These are phyloP conservation scores for Cutaneotrichosporon sp. DNA, from an alignment of 1,284 basidiomycete genomes.

Conservation along the genomic window DNA sequence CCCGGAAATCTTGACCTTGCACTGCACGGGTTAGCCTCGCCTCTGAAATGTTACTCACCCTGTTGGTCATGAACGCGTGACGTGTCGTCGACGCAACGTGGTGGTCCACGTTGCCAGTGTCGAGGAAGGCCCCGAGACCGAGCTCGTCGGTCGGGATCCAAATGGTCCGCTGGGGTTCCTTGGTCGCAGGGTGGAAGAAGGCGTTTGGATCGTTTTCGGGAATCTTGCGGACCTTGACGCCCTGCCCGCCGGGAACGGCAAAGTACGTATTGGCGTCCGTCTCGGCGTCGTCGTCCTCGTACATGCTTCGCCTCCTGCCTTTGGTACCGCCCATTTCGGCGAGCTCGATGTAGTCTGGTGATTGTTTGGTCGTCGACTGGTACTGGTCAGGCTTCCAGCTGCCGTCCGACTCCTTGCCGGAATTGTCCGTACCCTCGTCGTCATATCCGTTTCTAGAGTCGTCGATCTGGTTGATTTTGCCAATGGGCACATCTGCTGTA, in stretches of 20 bases:
- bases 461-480: too few relatives aligned
- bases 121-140: constrained; percentile 63
- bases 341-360: too few relatives aligned
- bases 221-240: not conserved
- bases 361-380: not conserved
- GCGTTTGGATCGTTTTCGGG: constrained; percentile 38
- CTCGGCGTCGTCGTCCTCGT: not conserved
- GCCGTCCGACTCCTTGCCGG: not conserved
- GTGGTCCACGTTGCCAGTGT: constrained; percentile 54
- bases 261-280: too few relatives aligned
- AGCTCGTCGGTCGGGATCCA: constrained; percentile 74
- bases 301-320: not conserved
- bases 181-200: constrained; percentile 76
- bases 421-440: not conserved
- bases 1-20: constrained; percentile 6
- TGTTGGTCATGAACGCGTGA: constrained; percentile 61
- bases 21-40: not conserved
- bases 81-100: constrained; percentile 58
- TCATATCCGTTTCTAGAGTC: too few relatives aligned
- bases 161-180: constrained; percentile 64
- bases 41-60: too few relatives aligned
- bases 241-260: constrained; percentile 5
- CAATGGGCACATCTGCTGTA: constrained; percentile 22
- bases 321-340: too few relatives aligned
- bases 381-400: not conserved